These are phyloP conservation scores for Beauveria sp. DNA, from an alignment of 2,329 filamentous ascomycete genomes.

Conservation along the genomic window DNA sequence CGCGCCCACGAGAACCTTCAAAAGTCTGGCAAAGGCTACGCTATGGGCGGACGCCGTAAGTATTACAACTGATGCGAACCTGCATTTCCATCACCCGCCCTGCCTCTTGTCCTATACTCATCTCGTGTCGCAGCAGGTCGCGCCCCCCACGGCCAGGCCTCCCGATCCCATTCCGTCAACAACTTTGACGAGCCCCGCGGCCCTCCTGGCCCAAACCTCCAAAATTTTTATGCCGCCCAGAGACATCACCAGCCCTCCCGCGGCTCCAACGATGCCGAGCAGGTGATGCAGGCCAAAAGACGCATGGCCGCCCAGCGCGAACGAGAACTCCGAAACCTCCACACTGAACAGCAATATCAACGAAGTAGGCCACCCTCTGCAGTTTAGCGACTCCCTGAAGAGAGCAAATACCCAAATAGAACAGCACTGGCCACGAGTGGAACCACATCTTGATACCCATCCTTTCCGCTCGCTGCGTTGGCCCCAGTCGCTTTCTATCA, in stretches of 20 bases:
- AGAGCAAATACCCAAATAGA: slow-evolving; percentile 29
- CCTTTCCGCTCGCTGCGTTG: slow-evolving; percentile 11
- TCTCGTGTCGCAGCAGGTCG: slow-evolving; percentile 54
- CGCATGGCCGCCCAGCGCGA: slow-evolving; percentile 98
- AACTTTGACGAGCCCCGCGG: slow-evolving; percentile 70
- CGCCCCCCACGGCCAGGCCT: slow-evolving; percentile 51
- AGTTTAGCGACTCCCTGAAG: slow-evolving; percentile 51
- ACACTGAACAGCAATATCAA: slow-evolving; percentile 99
- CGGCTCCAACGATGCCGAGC: slow-evolving; percentile 84
- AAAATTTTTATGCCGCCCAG: slow-evolving; percentile 91
- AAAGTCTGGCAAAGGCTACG: slow-evolving; percentile 93
- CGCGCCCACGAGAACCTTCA: slow-evolving; percentile 90
- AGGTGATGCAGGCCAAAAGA: slow-evolving; percentile 98
- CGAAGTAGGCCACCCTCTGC: slow-evolving; percentile 86
- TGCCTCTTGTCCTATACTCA: slow-evolving; percentile 8
- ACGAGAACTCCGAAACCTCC: slow-evolving; percentile 97
- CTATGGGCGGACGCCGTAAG: slow-evolving; percentile 67
- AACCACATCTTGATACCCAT: slow-evolving; percentile 15
- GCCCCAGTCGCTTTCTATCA: slow-evolving; percentile 11
- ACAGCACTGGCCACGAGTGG: slow-evolving; percentile 12
- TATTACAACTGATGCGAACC: slow-evolving; percentile 39
- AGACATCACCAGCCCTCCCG: slow-evolving; percentile 84
- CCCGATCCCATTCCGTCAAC: slow-evolving; percentile 76
- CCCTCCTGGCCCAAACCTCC: slow-evolving; percentile 66
- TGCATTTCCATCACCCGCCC: background rate